Evolutionary conservation across 495 filamentous ascomycete genomes (phyloP).

Genomic region (Penicillium alfredii): DNA sequence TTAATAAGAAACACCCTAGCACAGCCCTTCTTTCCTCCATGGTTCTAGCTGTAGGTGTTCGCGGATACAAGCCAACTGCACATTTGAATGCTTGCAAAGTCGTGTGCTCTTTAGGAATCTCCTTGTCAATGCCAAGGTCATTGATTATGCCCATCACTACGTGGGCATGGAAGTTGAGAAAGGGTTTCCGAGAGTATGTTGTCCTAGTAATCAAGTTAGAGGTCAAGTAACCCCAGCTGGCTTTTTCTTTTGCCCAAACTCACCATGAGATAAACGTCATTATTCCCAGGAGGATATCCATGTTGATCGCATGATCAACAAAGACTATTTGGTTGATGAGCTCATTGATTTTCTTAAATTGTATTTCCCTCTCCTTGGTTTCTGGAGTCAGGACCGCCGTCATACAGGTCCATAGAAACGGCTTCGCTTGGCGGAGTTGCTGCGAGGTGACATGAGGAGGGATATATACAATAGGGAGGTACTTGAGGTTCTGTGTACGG

Average conservation of each 20-base stretch:
- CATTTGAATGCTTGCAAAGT: slow-evolving; percentile 22
- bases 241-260: slow-evolving; percentile 1
- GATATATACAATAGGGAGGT: slow-evolving; percentile 43
- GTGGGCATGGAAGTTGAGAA: slow-evolving; percentile 39
- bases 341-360: slow-evolving; percentile 34
- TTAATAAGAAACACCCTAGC: slow-evolving; percentile 48
- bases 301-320: slow-evolving; percentile 41
- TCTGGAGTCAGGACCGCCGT: slow-evolving; percentile 38
- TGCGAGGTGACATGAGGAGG: slow-evolving; percentile 38
- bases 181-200: slow-evolving; percentile 13
- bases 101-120: slow-evolving; percentile 21
- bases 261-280: slow-evolving; percentile 45
- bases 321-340: slow-evolving; percentile 44
- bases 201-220: slow-evolving; percentile 10
- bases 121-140: slow-evolving; percentile 52
- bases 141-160: slow-evolving; percentile 47
- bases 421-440: slow-evolving; percentile 39
- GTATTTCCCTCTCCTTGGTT: slow-evolving; percentile 25
- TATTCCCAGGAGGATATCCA: slow-evolving; percentile 53
- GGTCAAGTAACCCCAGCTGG: too few species aligned
- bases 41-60: slow-evolving; percentile 24
- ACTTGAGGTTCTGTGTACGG: slow-evolving; percentile 34
- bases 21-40: slow-evolving; percentile 49
- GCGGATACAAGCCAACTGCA: slow-evolving; percentile 16
- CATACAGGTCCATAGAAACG: slow-evolving; percentile 51